Conservation (phyloP, 2,329 filamentous ascomycete genomes). For the Stemphylium beticola region DNA sequence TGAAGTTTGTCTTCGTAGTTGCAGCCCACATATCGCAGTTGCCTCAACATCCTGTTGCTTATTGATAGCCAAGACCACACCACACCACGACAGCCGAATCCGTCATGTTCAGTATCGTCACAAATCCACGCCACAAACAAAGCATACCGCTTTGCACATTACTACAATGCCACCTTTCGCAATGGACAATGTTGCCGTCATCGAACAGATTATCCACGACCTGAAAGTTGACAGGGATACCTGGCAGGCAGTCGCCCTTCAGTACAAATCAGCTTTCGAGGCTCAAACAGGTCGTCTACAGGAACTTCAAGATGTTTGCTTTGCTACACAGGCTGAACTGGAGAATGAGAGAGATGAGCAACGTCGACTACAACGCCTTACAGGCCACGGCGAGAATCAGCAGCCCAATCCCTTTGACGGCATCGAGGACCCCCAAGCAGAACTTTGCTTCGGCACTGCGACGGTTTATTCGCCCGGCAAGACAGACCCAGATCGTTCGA, state of each 20-base stretch:
- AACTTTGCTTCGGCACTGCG: constrained; percentile 21
- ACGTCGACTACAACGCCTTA: constrained; percentile 15
- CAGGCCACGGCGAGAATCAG: neutral
- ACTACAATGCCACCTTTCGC: constrained; percentile 16
- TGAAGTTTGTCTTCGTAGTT: neutral
- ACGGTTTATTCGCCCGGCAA: constrained; percentile 13
- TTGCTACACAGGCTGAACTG: constrained; percentile 41
- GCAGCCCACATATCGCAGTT: neutral
- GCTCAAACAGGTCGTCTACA: constrained; percentile 28
- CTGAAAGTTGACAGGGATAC: constrained; percentile 41
- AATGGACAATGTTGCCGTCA: constrained; percentile 17
- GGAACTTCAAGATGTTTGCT: constrained; percentile 37
- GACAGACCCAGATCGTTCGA: neutral
- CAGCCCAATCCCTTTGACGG: constrained; percentile 6
- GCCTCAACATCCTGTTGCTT: neutral
- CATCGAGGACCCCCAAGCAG: neutral
- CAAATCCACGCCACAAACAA: neutral
- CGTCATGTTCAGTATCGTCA: too few species aligned
- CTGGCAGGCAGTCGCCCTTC: constrained; percentile 35
- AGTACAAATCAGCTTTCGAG: constrained; percentile 39
- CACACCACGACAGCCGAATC: neutral
- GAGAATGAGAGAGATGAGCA: constrained; percentile 37
- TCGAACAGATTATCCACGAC: constrained; percentile 23
- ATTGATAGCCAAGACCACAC: neutral
- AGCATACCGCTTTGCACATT: constrained; percentile 21